phyloP scores from a whole-genome alignment of 1,284 basidiomycete species.

The Cutaneotrichosporon spelunceum region DNA sequence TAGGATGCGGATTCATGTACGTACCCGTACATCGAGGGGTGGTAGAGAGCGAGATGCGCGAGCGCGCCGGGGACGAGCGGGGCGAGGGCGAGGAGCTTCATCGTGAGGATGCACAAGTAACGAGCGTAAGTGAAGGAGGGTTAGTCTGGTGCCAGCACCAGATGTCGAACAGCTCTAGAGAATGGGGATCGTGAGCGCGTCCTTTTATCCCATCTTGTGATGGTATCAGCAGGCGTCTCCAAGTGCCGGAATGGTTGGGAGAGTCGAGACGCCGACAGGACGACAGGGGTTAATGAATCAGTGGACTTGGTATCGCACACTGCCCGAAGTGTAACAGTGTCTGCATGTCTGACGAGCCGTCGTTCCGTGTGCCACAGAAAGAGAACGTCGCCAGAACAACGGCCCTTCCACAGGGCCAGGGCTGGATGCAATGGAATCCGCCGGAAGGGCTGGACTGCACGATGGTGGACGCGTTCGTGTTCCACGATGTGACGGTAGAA shows the following conservation, averaged over 20 bases:
- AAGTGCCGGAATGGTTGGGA: no score
- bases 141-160: not conserved
- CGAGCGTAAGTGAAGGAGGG: no score
- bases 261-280: no score
- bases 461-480: no score
- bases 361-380: not conserved
- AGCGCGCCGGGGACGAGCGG: conserved; percentile 15
- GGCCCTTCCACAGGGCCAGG: no score
- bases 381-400: no score
- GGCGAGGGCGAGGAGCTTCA: not conserved
- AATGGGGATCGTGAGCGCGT: not conserved
- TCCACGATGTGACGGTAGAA: no score
- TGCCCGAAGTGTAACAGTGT: not conserved
- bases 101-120: not conserved
- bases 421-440: no score
- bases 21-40: conserved; percentile 45
- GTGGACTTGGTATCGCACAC: not conserved
- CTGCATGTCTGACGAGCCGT: no score
- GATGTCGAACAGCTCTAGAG: not conserved
- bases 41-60: conserved; percentile 45
- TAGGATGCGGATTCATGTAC: conserved; percentile 12
- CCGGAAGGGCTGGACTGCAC: no score
- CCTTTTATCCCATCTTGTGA: not conserved
- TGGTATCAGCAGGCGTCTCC: not conserved
- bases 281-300: not conserved